Percentiles rank a stretch among this genome's conserved stretches.
These are phyloP conservation scores for Ophiosphaerella narmari DNA, from an alignment of 2,329 filamentous ascomycete genomes.

Conservation along the genomic window DNA sequence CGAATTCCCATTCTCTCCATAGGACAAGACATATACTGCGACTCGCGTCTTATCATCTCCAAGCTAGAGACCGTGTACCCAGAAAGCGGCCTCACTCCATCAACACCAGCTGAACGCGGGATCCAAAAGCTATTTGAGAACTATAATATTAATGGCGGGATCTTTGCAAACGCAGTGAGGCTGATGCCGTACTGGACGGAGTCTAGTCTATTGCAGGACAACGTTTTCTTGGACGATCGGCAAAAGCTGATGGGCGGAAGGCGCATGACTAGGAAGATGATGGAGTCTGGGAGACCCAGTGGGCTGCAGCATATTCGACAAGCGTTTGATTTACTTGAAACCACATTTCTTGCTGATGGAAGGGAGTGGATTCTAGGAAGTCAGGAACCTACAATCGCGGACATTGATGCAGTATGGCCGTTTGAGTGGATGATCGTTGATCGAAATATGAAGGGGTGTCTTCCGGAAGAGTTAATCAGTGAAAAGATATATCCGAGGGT, in stretches of 20 bases:
- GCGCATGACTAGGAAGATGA: slow-evolving; percentile 47
- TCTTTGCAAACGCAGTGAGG: slow-evolving; percentile 60
- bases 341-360: slow-evolving; percentile 67
- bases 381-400: slow-evolving; percentile 61
- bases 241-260: slow-evolving; percentile 50
- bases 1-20: slow-evolving; percentile 42
- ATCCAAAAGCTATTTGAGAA: slow-evolving; percentile 61
- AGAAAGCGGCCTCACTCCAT: slow-evolving; percentile 13
- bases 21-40: slow-evolving; percentile 40
- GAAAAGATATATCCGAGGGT: slow-evolving; percentile 61
- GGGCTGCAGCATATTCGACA: slow-evolving; percentile 60
- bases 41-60: slow-evolving; percentile 38
- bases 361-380: slow-evolving; percentile 66
- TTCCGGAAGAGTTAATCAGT: slow-evolving; percentile 61
- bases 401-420: slow-evolving; percentile 72
- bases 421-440: slow-evolving; percentile 66
- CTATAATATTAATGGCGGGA: slow-evolving; percentile 60
- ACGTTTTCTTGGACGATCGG: slow-evolving; percentile 64
- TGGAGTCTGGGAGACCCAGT: slow-evolving; percentile 56
- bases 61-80: slow-evolving; percentile 32
- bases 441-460: slow-evolving; percentile 52
- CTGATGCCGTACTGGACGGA: slow-evolving; percentile 63
- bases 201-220: slow-evolving; percentile 59
- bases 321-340: slow-evolving; percentile 64
- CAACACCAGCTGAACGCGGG: slow-evolving; percentile 47